Evolutionary conservation across 305 asterid species (phyloP).

Genomic region (Withania somnifera): DNA sequence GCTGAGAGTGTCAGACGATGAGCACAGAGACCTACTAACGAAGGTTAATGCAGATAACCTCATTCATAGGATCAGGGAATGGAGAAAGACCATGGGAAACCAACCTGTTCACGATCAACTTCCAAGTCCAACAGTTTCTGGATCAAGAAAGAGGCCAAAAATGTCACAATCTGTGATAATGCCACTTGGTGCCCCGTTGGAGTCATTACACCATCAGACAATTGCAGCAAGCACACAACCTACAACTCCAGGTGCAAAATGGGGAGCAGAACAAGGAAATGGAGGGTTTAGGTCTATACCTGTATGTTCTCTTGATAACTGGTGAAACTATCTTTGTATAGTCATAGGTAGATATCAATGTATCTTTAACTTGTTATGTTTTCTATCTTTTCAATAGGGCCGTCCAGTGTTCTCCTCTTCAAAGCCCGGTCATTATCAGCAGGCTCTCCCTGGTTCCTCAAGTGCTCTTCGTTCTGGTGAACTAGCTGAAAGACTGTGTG

Average conservation of each 20-base stretch:
- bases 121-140: conserved; percentile 72
- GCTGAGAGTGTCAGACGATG: conserved; percentile 94
- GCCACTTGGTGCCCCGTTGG: conserved; percentile 45
- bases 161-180: conserved; percentile 38
- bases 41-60: conserved; percentile 85
- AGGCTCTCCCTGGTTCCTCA: conserved; percentile 39
- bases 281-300: conserved; percentile 53
- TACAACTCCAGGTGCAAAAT: conserved; percentile 39
- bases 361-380: not conserved
- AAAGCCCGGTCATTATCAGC: conserved; percentile 44
- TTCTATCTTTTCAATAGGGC: conserved; percentile 30
- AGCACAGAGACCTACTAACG: conserved; percentile 75
- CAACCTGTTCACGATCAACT: conserved; percentile 62
- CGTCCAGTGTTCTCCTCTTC: conserved; percentile 39
- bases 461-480: conserved; percentile 36
- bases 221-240: conserved; percentile 44
- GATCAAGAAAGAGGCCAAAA: conserved; percentile 76
- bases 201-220: conserved; percentile 47
- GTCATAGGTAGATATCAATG: not conserved
- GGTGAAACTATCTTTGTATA: not conserved
- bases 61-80: conserved; percentile 83
- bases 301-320: conserved; percentile 33
- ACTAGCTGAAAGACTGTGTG: conserved; percentile 39
- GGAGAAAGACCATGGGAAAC: conserved; percentile 84
- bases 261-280: conserved; percentile 56